phyloP scores from a whole-genome alignment of 2,329 filamentous ascomycete genomes.

The Elsinoe arachidis region DNA sequence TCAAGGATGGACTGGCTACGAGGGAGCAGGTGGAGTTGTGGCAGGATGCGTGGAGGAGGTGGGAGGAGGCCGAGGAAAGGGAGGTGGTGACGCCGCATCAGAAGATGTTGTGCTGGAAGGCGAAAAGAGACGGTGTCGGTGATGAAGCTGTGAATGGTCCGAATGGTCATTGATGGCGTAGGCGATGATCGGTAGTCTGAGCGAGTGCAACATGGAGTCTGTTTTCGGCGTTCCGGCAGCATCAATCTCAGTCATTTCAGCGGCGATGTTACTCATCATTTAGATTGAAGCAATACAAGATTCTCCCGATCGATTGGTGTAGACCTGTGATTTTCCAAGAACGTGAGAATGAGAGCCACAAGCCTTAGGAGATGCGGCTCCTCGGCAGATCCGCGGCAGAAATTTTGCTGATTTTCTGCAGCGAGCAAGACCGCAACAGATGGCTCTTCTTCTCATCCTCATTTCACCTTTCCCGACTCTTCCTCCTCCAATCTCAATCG shows the following conservation, averaged over 20 bases:
- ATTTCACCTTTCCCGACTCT: not conserved
- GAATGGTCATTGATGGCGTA: not conserved
- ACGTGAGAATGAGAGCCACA: too few relatives aligned
- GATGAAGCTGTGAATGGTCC: conserved; percentile 33
- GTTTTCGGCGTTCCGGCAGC: too few relatives aligned
- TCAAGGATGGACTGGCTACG: conserved; percentile 31
- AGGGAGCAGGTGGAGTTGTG: conserved; percentile 30
- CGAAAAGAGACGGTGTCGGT: conserved; percentile 33
- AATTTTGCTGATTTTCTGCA: conserved; percentile 12
- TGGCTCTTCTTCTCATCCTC: not conserved
- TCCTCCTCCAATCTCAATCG: not conserved
- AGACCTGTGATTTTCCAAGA: not conserved
- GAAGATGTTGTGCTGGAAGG: conserved; percentile 22
- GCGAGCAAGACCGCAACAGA: conserved; percentile 3
- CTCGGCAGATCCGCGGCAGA: conserved; percentile 2
- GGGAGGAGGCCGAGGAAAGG: not conserved
- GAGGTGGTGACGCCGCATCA: conserved; percentile 6
- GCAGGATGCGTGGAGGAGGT: not conserved
- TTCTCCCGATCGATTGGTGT: not conserved
- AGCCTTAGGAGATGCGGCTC: not conserved
- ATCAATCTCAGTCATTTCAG: not conserved
- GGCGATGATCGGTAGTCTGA: too few relatives aligned
- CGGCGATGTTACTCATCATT: not conserved
- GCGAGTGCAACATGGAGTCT: too few relatives aligned
- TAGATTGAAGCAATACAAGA: not conserved